Evolutionary conservation across 2,329 filamentous ascomycete species (phyloP).

Genomic region (Sclerotinia subarctica): DNA sequence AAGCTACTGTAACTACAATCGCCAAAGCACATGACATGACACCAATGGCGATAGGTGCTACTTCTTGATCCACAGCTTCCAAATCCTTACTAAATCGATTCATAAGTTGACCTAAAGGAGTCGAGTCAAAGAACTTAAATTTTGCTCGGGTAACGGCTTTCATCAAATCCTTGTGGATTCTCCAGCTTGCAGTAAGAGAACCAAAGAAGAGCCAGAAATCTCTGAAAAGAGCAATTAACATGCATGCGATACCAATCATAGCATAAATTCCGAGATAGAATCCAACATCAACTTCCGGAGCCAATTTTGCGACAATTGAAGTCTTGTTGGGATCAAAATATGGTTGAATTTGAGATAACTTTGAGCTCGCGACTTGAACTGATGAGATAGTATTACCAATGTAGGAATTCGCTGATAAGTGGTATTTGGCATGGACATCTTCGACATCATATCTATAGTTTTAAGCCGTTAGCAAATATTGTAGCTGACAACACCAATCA

Average conservation of each 20-base stretch:
- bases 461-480: background rate
- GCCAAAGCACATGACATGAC: constrained; percentile 62
- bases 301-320: constrained; percentile 34
- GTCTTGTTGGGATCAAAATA: constrained; percentile 38
- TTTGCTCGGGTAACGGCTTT: constrained; percentile 78
- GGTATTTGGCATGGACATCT: constrained; percentile 22
- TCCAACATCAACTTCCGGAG: constrained; percentile 65
- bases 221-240: constrained; percentile 75
- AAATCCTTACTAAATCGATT: constrained; percentile 98
- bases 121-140: constrained; percentile 97
- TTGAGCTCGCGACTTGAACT: constrained; percentile 29
- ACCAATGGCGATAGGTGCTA: constrained; percentile 84
- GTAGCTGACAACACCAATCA: background rate
- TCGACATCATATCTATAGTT: constrained; percentile 38
- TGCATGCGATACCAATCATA: constrained; percentile 71
- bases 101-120: constrained; percentile 92
- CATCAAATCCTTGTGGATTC: constrained; percentile 77
- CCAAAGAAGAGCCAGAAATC: constrained; percentile 91
- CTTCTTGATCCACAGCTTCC: constrained; percentile 91
- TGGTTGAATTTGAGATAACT: constrained; percentile 34
- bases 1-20: constrained; percentile 77
- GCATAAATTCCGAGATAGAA: constrained; percentile 88
- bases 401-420: constrained; percentile 29
- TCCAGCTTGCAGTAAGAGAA: constrained; percentile 81
- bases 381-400: constrained; percentile 36